Base-by-base conservation (phyloP, 2,329 filamentous ascomycete genomes). In the Biscogniauxia marginata region DNA sequence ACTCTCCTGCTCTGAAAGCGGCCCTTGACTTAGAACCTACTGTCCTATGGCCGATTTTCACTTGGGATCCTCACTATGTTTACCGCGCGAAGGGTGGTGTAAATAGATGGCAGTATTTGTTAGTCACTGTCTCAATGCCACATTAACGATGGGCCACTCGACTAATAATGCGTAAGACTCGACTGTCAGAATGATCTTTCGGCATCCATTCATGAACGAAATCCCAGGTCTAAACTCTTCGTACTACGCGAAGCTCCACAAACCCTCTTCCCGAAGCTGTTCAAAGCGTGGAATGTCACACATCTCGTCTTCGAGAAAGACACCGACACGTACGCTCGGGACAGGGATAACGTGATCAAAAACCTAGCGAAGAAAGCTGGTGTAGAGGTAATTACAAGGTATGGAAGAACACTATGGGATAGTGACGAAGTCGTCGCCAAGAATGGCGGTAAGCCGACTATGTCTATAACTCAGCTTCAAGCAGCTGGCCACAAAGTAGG, bases 301-400 rank as follows among this genome's bases (percentile, higher is more conserved):
- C 89, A 92, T 71, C 73, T 92, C 4, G 88, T 91, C 0, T 92
- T 91, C 64, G 89, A 93, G 69, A 89, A 87, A 65, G 89, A 92
- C 64, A 90, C 88, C 0, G 89, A 93, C 74, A 78, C 86, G 0
- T 92, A 92, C 72, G 88, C 78, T 4, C 78, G 82, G 16, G 80
- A 84, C 44, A 74, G 89, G 50, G 89, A 93, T 70, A 77, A 76
- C 1, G 73, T 75, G 18, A 79, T 93, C 9, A 72, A 79, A 30
- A 71, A 78, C 16, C 72, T 86, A n/a, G 88, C 88, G 4, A 75
- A 80, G 61, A 74, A 83, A 47, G 84, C 86, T 0, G 88, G 88
- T 1, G 85, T 92, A 1, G 69, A 88, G 65, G 86, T 92, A 19
- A 75, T 92, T n/a, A 73, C 82, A 9, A 79, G 76, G 50, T 79